These are phyloP conservation scores for Raddia distichophylla DNA, from an alignment of 176 grass and related monocot genomes.

Conservation along the genomic window DNA sequence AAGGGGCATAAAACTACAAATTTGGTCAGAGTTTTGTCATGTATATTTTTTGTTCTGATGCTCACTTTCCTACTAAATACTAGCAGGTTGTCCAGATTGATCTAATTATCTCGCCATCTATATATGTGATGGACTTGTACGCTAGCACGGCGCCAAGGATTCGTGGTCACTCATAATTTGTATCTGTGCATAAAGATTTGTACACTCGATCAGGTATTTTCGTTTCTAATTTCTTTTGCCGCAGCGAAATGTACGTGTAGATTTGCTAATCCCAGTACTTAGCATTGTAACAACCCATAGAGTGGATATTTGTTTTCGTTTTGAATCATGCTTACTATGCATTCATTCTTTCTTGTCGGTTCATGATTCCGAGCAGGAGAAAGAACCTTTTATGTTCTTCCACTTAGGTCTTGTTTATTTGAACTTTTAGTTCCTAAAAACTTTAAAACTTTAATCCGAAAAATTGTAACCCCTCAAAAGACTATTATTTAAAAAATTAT, in stretches of 20 bases:
- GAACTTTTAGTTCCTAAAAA: too few relatives aligned
- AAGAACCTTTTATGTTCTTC: background rate
- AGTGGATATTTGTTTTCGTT: background rate
- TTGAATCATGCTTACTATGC: background rate
- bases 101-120: constrained; percentile 3
- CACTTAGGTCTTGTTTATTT: background rate
- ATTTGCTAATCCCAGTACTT: background rate
- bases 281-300: background rate
- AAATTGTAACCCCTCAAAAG: too few relatives aligned
- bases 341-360: background rate
- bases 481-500: too few relatives aligned
- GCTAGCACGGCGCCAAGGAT: background rate
- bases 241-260: background rate
- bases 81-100: constrained; percentile 25
- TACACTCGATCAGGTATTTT: background rate
- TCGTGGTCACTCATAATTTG: background rate
- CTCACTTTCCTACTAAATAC: background rate
- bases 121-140: constrained; percentile 22
- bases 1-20: background rate
- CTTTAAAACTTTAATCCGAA: too few relatives aligned
- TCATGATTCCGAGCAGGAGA: background rate
- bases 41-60: background rate
- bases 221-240: background rate
- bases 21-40: constrained; percentile 30
- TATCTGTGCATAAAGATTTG: background rate